phyloP scores from a whole-genome alignment of 2,329 filamentous ascomycete genomes.

The Cladosporium sp. region DNA sequence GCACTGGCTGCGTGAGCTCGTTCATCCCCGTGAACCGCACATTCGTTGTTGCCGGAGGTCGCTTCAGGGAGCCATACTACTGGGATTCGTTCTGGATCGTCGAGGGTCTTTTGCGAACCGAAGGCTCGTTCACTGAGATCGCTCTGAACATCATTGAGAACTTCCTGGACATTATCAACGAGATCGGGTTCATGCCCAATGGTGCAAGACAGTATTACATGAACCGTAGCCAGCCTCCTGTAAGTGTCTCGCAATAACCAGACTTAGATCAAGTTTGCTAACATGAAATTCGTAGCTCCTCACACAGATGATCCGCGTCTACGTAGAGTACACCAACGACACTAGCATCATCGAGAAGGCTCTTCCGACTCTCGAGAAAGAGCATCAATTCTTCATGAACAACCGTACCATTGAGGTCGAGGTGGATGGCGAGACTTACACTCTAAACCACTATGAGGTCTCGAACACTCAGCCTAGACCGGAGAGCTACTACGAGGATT shows the following conservation, averaged over 20 bases:
- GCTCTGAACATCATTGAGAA: conserved; percentile 69
- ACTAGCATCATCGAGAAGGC: conserved; percentile 61
- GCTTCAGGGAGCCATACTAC: conserved; percentile 70
- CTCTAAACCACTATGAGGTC: conserved; percentile 62
- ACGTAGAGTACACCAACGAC: conserved; percentile 66
- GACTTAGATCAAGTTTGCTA: conserved; percentile 52
- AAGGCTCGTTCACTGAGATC: conserved; percentile 63
- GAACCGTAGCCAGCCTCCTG: conserved; percentile 66
- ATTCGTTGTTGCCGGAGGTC: conserved; percentile 70
- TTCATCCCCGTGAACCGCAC: conserved; percentile 67
- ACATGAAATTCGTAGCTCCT: conserved; percentile 37
- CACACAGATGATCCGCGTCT: conserved; percentile 65
- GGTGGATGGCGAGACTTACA: conserved; percentile 48
- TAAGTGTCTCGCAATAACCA: conserved; percentile 62
- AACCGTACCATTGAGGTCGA: conserved; percentile 61
- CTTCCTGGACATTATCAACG: conserved; percentile 66
- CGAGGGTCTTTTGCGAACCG: conserved; percentile 64
- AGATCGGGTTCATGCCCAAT: conserved; percentile 67
- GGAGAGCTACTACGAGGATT: conserved; percentile 68
- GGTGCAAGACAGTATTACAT: conserved; percentile 68
- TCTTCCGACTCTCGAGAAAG: conserved; percentile 62
- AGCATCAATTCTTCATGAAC: conserved; percentile 62
- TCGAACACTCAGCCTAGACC: conserved; percentile 66
- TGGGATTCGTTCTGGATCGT: conserved; percentile 72
- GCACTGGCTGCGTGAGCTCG: conserved; percentile 62